These are phyloP conservation scores for Hibiscus tridactylites DNA, from an alignment of 345 rosid genomes.

Conservation along the genomic window DNA sequence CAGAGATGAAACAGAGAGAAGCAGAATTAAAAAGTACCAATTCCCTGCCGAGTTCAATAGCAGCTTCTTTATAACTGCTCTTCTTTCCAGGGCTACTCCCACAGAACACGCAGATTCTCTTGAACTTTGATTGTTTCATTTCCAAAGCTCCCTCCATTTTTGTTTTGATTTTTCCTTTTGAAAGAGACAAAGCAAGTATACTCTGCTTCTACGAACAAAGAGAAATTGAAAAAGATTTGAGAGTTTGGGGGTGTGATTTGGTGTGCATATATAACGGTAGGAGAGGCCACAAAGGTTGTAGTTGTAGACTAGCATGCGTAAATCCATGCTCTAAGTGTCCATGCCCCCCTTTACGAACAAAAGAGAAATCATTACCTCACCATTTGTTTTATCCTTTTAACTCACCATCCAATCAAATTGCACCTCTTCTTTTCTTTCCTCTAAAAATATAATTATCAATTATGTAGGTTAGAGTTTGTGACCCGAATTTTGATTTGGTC, in stretches of 20 bases:
- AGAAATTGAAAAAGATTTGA: background rate
- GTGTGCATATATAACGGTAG: constrained; percentile 22
- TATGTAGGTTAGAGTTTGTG: too few relatives aligned
- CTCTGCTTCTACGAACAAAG: background rate
- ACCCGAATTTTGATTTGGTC: too few relatives aligned
- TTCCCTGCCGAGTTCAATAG: constrained; percentile 75
- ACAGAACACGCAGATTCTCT: constrained; percentile 88
- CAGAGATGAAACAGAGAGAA: constrained; percentile 1
- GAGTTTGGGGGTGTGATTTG: background rate
- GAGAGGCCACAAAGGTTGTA: constrained; percentile 10
- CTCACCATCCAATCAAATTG: constrained; percentile 15
- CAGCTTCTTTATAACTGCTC: constrained; percentile 64
- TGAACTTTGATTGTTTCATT: constrained; percentile 44
- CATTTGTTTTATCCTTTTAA: background rate
- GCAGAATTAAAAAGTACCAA: constrained; percentile 31
- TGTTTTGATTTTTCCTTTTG: background rate
- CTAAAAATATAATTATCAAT: too few relatives aligned
- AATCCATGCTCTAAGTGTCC: constrained; percentile 6
- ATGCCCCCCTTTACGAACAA: background rate
- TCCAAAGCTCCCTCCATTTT: constrained; percentile 29
- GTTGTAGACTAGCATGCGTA: constrained; percentile 11
- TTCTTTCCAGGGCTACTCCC: constrained; percentile 91
- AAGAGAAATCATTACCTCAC: background rate
- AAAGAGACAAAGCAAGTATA: background rate
- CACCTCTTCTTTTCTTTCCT: background rate